A percentile compares a stretch with the other conserved stretches of the same genome.
phyloP scores from a whole-genome alignment of 1,284 basidiomycete species.

The Moesziomyces aphidis region DNA sequence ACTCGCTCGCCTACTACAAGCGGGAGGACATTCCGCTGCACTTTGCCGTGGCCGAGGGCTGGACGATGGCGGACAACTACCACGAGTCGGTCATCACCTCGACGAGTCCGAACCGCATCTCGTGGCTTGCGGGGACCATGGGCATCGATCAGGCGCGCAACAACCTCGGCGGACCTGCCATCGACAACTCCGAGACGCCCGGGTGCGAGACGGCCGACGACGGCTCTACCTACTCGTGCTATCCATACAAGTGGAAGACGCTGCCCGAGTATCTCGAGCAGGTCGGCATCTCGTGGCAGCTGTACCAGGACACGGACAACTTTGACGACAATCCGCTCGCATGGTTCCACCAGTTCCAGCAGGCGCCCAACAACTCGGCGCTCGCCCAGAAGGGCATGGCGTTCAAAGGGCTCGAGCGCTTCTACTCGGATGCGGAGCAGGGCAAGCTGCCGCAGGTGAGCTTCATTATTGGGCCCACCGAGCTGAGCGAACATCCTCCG shows the following conservation, averaged over 20 bases:
- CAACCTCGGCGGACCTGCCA: constrained; percentile 31
- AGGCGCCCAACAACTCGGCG: constrained; percentile 24
- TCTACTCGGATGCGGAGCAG: constrained; percentile 51
- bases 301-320: constrained; percentile 54
- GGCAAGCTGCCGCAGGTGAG: constrained; percentile 59
- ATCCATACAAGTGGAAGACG: constrained; percentile 56
- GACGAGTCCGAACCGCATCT: constrained; percentile 53
- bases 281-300: constrained; percentile 47
- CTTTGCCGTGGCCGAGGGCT: constrained; percentile 56
- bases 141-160: constrained; percentile 12
- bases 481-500: constrained; percentile 60
- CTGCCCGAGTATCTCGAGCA: constrained; percentile 55
- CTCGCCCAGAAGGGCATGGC: constrained; percentile 36
- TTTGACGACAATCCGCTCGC: constrained; percentile 51
- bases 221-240: constrained; percentile 30
- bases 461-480: constrained; percentile 56
- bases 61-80: constrained; percentile 57
- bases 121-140: constrained; percentile 46
- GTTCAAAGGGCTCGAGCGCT: constrained; percentile 45
- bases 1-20: constrained; percentile 54
- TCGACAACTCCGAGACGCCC: constrained; percentile 34
- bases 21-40: constrained; percentile 57
- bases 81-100: constrained; percentile 54
- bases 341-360: constrained; percentile 23
- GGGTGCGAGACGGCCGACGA: constrained; percentile 28